Conservation (phyloP, 176 grass and related monocot species). For the Carex myosuroides region DNA sequence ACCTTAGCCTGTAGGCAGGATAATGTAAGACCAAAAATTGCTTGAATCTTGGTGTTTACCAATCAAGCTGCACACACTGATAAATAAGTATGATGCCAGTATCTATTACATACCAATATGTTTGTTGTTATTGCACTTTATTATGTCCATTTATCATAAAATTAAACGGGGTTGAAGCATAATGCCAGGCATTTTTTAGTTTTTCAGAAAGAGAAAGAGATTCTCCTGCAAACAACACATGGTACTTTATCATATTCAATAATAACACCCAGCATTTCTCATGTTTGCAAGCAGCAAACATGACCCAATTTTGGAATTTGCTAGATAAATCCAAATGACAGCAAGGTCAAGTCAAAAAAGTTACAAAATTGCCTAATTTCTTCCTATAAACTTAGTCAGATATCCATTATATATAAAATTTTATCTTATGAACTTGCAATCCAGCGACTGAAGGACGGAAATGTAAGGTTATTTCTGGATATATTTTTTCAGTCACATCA, state of each 20-base stretch:
- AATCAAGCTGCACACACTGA: not conserved
- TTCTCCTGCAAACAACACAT: not conserved
- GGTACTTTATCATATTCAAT: not conserved
- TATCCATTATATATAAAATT: not conserved
- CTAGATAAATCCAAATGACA: not conserved
- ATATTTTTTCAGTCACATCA: not conserved
- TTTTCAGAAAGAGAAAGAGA: not conserved
- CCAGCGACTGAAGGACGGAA: not conserved
- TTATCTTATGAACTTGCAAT: not conserved
- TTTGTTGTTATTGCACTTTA: not conserved
- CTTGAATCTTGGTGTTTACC: not conserved
- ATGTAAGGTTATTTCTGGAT: not conserved
- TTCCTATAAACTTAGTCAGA: not conserved
- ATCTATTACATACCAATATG: slow-evolving; percentile 1
- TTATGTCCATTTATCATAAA: not conserved
- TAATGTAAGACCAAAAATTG: not conserved
- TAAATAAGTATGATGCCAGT: not conserved
- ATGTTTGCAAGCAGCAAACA: not conserved
- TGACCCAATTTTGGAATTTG: not conserved
- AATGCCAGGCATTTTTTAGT: not conserved
- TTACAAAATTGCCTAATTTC: not conserved
- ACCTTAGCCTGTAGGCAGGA: slow-evolving; percentile 63
- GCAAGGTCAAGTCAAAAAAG: not conserved
- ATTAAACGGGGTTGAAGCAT: not conserved
- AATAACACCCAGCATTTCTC: not conserved